Conservation (phyloP, 768 basidiomycete genomes). For the Lactifluus pinguis region DNA sequence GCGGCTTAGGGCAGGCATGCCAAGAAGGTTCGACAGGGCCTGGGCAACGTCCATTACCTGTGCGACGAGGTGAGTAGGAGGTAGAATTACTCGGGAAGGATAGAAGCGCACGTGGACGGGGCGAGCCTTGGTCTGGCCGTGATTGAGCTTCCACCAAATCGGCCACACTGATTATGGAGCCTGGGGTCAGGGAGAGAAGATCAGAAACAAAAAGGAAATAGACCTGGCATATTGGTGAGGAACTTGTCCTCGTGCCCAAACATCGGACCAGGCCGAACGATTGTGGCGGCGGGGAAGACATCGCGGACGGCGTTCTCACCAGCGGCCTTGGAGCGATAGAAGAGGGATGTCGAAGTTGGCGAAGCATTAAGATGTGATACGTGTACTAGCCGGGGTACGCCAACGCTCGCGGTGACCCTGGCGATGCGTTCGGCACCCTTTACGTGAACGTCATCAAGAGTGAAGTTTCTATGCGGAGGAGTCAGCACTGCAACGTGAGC, state of each 20-base stretch:
- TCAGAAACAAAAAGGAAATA: slow-evolving; percentile 28
- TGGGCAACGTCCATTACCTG: slow-evolving; percentile 93
- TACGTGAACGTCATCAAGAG: slow-evolving; percentile 72
- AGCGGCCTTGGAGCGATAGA: slow-evolving; percentile 83
- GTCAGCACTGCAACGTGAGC: no score
- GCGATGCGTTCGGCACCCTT: slow-evolving; percentile 82
- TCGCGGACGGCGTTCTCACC: slow-evolving; percentile 83
- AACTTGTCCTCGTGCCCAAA: slow-evolving; percentile 95
- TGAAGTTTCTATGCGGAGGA: slow-evolving; percentile 65
- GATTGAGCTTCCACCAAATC: slow-evolving; percentile 90
- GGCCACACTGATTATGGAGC: slow-evolving; percentile 57
- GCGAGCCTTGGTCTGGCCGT: slow-evolving; percentile 74
- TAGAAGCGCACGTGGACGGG: slow-evolving; percentile 73
- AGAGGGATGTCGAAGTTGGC: slow-evolving; percentile 62
- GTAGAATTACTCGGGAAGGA: slow-evolving; percentile 4
- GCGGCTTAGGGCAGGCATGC: slow-evolving; percentile 49
- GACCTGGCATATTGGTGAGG: slow-evolving; percentile 85
- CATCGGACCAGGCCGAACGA: slow-evolving; percentile 77
- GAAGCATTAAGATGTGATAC: slow-evolving; percentile 93
- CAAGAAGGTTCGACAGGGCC: slow-evolving; percentile 71
- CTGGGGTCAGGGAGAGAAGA: slow-evolving; percentile 12
- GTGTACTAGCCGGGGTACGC: slow-evolving; percentile 83
- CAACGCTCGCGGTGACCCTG: slow-evolving; percentile 61
- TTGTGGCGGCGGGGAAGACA: slow-evolving; percentile 78
- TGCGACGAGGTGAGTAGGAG: background rate